Percentiles rank a stretch among this genome's conserved stretches.
phyloP scores from a whole-genome alignment of 768 basidiomycete genomes.

The Sporobolomyces pararoseus region DNA sequence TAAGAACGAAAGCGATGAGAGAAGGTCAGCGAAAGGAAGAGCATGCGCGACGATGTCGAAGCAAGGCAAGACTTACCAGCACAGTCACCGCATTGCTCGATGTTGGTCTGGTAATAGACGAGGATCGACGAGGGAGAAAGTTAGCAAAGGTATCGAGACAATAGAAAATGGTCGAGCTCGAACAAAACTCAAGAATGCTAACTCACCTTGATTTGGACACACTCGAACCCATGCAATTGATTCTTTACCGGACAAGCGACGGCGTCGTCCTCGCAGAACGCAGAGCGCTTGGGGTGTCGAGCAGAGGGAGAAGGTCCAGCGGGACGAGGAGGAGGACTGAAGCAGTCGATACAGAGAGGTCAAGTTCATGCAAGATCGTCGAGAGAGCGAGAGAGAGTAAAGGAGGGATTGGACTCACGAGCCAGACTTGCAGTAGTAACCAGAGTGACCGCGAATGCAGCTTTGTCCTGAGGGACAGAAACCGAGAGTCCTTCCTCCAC shows the following conservation, averaged over 20 bases:
- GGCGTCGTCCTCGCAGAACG: not conserved
- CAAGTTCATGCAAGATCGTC: no score
- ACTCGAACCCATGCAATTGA: constrained; percentile 8
- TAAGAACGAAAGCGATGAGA: not conserved
- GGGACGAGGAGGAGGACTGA: not conserved
- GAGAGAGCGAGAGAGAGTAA: no score
- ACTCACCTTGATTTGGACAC: not conserved
- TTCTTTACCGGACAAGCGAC: not conserved
- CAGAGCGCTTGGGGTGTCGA: not conserved
- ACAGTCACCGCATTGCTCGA: constrained; percentile 17
- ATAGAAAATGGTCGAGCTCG: not conserved
- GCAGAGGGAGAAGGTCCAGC: not conserved
- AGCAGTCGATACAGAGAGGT: not conserved
- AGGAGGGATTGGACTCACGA: no score
- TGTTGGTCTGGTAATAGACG: no score
- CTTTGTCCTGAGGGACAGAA: not conserved
- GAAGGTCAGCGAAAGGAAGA: constrained; percentile 3
- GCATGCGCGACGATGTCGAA: not conserved
- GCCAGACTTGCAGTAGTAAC: not conserved
- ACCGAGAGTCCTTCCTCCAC: not conserved
- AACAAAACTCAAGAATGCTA: not conserved
- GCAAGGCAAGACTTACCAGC: not conserved
- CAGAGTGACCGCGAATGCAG: not conserved
- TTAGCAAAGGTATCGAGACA: not conserved
- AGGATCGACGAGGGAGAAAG: not conserved